These are phyloP conservation scores for Pythium phragmiticola DNA, from an alignment of 352 stramenopile species.

Conservation along the genomic window DNA sequence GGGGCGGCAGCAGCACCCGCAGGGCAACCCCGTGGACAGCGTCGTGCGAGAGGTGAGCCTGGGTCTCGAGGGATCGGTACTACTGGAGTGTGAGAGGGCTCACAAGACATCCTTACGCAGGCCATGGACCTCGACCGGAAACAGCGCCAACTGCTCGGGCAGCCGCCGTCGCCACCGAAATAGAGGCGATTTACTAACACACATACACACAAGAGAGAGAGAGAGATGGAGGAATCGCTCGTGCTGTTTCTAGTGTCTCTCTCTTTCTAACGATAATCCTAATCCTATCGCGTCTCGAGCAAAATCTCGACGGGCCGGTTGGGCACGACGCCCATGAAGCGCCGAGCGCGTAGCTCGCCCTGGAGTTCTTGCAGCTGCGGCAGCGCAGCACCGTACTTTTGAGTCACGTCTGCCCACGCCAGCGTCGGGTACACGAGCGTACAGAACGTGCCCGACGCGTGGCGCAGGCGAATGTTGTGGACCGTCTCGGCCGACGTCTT, in stretches of 20 bases:
- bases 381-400: constrained; percentile 40
- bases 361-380: constrained; percentile 43
- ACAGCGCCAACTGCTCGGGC: constrained; percentile 38
- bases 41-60: constrained; percentile 62
- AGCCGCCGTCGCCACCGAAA: constrained; percentile 30
- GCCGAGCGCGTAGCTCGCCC: constrained; percentile 55
- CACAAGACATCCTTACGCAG: constrained; percentile 17
- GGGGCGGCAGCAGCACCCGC: constrained; percentile 40
- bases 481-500: constrained; percentile 81
- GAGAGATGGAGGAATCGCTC: neutral
- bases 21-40: constrained; percentile 56
- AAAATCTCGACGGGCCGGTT: constrained; percentile 44
- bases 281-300: constrained; percentile 30
- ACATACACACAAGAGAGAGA: no score
- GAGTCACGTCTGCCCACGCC: constrained; percentile 43
- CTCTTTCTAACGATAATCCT: neutral
- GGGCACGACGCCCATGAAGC: constrained; percentile 48
- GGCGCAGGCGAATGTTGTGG: constrained; percentile 86
- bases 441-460: constrained; percentile 77
- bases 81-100: neutral
- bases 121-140: constrained; percentile 71
- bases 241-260: neutral
- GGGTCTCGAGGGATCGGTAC: neutral
- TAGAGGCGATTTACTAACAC: constrained; percentile 4
- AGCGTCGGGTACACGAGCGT: constrained; percentile 58